A percentile compares a stretch with the other conserved stretches of the same genome.
Evolutionary conservation across 495 filamentous ascomycete species (phyloP).

Genomic region (Daldinia vernicosa): DNA sequence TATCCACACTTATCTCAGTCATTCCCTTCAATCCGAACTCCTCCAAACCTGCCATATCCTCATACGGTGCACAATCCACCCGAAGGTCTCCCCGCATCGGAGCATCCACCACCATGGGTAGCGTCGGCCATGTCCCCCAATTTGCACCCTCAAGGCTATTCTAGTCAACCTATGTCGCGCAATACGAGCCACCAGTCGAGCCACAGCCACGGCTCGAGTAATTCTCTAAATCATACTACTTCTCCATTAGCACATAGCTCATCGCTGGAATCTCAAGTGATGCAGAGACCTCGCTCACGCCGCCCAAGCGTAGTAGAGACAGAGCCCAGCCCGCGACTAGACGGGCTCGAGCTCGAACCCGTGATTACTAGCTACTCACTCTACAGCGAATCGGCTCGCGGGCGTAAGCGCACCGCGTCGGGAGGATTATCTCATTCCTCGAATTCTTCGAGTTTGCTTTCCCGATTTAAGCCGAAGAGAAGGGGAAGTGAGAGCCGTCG

Average conservation of each 20-base stretch:
- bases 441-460: conserved; percentile 12
- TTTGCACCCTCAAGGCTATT: conserved; percentile 55
- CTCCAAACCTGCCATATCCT: conserved; percentile 40
- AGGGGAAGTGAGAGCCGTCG: conserved; percentile 21
- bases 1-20: conserved; percentile 29
- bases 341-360: conserved; percentile 45
- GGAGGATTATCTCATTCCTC: conserved; percentile 2
- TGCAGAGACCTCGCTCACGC: conserved; percentile 43
- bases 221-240: conserved; percentile 18
- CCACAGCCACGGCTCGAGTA: conserved; percentile 35
- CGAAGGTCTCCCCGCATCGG: conserved; percentile 14
- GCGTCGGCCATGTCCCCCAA: conserved; percentile 29
- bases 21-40: conserved; percentile 39
- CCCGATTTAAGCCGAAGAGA: conserved; percentile 31
- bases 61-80: conserved; percentile 30
- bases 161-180: conserved; percentile 67
- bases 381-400: conserved; percentile 39
- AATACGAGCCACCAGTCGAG: conserved; percentile 52
- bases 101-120: conserved; percentile 42
- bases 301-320: conserved; percentile 54
- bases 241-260: conserved; percentile 37
- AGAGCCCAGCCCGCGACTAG: conserved; percentile 53
- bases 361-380: conserved; percentile 51
- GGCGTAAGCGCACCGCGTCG: conserved; percentile 20
- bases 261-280: conserved; percentile 40